Evolutionary conservation across 768 basidiomycete species (phyloP), one percentile per base, ranked within the genome.

Genomic region (Auricularia sp.): DNA sequence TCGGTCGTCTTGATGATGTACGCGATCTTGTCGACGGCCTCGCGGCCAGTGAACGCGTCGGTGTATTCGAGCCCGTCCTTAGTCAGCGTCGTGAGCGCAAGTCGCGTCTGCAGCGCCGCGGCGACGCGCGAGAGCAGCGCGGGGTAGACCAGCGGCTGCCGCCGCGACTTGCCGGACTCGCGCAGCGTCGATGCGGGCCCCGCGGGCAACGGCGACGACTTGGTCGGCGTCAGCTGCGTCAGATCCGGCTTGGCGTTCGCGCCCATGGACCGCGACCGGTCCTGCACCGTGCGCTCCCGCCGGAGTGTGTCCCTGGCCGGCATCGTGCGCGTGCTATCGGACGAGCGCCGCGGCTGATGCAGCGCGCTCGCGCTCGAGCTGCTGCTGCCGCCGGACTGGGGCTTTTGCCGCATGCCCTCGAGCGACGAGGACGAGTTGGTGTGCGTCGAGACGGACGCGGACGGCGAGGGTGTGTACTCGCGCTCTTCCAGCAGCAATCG

Each of bases 1-100:
- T 99, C 97, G 5, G 94, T 93, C 3, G 97, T 98, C 77, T 95
- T 95, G 82, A 98, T 97, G 72, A 99, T 96, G 72, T 97, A 93
- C 14, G 93, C 89, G 68, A 99, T 92, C 77, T 93, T 92, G 75
- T 95, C 93, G 44, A 99, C 96, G 1, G 97, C 97, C 71, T 96
- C 93, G 33, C 95, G 87, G 3, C 97, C 97, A 72, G 98, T 95
- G 70, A 99, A 99, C 1, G 93, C 86, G 70, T 95, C 93, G 71
- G 91, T 93, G 78, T 98, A 99, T 4, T 92, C 92, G 68, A 99
- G 83, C 2, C 93, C 95, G 72, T 99, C 95, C 75, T 99, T 99
- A 74, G 89, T 76, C 62, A 89, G 83, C 76, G 98, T 95, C 10
- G 83, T 72, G 58, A 93, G 77, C 12, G 78, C 70, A 70, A 98